Conservation (phyloP, 108 stramenopile species). For the Schizochytrium sp. region DNA sequence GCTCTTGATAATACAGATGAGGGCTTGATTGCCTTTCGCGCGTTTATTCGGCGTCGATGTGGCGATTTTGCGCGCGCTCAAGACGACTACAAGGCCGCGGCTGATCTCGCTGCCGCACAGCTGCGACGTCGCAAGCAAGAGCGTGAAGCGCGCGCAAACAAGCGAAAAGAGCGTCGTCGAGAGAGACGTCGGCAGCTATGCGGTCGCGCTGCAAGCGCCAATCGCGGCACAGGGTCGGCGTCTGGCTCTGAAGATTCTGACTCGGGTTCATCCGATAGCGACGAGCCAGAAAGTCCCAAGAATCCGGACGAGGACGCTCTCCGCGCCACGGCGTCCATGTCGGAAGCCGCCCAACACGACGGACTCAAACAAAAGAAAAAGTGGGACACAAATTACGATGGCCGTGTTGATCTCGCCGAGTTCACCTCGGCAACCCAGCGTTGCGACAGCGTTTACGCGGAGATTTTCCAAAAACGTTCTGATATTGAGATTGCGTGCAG, state of each 20-base stretch:
- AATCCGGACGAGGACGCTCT: background rate
- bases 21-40: background rate
- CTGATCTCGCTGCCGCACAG: background rate
- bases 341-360: background rate
- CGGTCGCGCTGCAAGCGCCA: too few species aligned
- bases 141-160: background rate
- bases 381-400: constrained; percentile 8
- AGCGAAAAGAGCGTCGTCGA: background rate
- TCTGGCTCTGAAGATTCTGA: background rate
- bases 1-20: background rate
- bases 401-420: background rate
- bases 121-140: background rate
- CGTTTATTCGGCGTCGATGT: background rate
- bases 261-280: background rate
- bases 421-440: background rate
- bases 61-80: background rate
- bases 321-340: background rate
- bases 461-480: background rate
- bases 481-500: background rate
- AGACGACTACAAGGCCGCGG: background rate
- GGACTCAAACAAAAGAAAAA: background rate
- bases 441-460: background rate
- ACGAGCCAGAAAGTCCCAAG: background rate
- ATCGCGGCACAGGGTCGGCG: too few species aligned
- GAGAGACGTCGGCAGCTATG: background rate